Evolutionary conservation across 306 rosid genomes (phyloP).

Genomic region (Quercus agrifolia): DNA sequence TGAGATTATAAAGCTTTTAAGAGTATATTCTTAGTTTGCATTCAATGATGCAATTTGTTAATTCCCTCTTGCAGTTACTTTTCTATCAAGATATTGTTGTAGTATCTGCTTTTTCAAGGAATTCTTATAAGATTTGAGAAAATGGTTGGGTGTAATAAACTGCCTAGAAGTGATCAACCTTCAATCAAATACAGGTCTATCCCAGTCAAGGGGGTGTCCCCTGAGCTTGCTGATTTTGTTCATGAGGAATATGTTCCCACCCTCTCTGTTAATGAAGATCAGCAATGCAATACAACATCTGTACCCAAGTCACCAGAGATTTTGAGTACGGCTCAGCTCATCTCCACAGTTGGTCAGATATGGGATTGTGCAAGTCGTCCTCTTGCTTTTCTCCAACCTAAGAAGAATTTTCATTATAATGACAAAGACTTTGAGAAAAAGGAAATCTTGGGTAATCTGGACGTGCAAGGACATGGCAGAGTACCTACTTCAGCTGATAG

Average conservation of each 20-base stretch:
- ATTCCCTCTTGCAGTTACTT: slow-evolving; percentile 32
- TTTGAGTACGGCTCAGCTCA: slow-evolving; percentile 55
- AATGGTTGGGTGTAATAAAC: slow-evolving; percentile 55
- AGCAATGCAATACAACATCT: slow-evolving; percentile 28
- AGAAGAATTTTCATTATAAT: slow-evolving; percentile 32
- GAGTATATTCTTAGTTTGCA: slow-evolving; percentile 9
- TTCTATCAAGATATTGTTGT: slow-evolving; percentile 27
- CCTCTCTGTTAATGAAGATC: slow-evolving; percentile 29
- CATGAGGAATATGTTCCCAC: slow-evolving; percentile 32
- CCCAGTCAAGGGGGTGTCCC: slow-evolving; percentile 31
- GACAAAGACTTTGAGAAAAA: slow-evolving; percentile 28
- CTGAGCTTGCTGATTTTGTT: slow-evolving; percentile 38
- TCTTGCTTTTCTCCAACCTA: slow-evolving; percentile 35
- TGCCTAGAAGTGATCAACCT: slow-evolving; percentile 37
- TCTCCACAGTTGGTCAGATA: slow-evolving; percentile 60
- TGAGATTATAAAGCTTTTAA: background rate
- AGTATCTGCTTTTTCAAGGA: slow-evolving; percentile 32
- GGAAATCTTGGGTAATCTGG: slow-evolving; percentile 29
- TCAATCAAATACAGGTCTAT: slow-evolving; percentile 55
- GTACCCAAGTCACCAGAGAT: slow-evolving; percentile 42
- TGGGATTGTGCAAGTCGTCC: slow-evolving; percentile 75
- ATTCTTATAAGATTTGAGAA: slow-evolving; percentile 26
- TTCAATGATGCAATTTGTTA: slow-evolving; percentile 24
- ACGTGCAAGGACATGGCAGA: slow-evolving; percentile 33
- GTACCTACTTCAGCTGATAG: slow-evolving; percentile 27